These are phyloP conservation scores for Sporormia fimetaria DNA, from an alignment of 495 filamentous ascomycete genomes.

Conservation along the genomic window DNA sequence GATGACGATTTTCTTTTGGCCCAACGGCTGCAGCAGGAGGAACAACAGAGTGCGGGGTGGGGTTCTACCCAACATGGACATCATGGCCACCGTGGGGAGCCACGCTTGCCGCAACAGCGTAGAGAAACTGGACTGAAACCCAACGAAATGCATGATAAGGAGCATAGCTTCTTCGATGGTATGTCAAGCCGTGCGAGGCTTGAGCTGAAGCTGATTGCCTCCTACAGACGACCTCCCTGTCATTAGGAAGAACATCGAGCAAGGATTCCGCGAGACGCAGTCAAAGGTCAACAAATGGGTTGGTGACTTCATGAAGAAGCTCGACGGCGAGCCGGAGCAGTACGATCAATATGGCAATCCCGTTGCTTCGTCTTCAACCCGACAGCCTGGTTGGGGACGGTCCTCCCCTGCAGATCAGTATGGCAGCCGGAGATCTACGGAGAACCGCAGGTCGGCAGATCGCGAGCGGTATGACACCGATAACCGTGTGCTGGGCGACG, in stretches of 20 bases:
- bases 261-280: conserved; percentile 93
- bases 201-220: not conserved
- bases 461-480: conserved; percentile 93
- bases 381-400: conserved; percentile 33
- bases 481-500: conserved; percentile 75
- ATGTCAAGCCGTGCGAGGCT: conserved; percentile 4
- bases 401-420: conserved; percentile 36
- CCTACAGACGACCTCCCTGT: conserved; percentile 74
- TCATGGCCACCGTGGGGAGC: conserved; percentile 24
- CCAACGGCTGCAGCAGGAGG: conserved; percentile 65
- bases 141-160: conserved; percentile 42
- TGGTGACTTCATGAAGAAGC: conserved; percentile 72
- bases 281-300: conserved; percentile 89
- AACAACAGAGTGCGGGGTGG: conserved; percentile 1
- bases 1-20: conserved; percentile 86
- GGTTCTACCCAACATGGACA: conserved; percentile 35
- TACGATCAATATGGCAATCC: conserved; percentile 42
- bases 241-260: conserved; percentile 84
- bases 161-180: conserved; percentile 86
- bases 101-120: conserved; percentile 14
- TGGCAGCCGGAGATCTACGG: conserved; percentile 46
- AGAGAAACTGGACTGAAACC: conserved; percentile 29
- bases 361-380: conserved; percentile 32
- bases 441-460: conserved; percentile 62
- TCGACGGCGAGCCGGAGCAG: conserved; percentile 67